Base-by-base conservation (phyloP, 148 eudicot species). In the Rheum nobile region DNA sequence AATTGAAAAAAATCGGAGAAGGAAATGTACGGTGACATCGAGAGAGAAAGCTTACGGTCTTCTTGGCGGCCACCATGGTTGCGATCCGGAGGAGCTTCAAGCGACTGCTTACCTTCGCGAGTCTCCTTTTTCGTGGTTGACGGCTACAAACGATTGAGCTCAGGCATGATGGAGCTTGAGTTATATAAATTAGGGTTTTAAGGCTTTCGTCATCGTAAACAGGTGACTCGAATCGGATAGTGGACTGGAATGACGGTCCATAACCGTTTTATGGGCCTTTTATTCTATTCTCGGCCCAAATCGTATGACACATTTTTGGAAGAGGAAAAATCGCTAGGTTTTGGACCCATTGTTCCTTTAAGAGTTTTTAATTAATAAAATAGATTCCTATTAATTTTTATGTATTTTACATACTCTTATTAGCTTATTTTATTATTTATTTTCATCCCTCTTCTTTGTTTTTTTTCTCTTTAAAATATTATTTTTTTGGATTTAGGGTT, bases 31-130 rank as follows among this genome's bases (percentile, higher is more conserved):
- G 42, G 10, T 28, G 19, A 76, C n/a, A 71, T 38, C 11, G 72
- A 42, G 41, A 52, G 3, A 8, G 37, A 43, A 46, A 72, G 7
- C 76, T 59, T 85, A 85, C 88, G 63, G 88, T 85, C 59, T 85
- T 85, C 83, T 85, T 85, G 41, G 88, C 75, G 76, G 84, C 75
- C 65, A 83, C 88, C 88, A 85, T 85, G 72, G 81, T 57, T 37
- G 71, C 72, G 75, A 71, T 71, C n/a, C 31, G 46, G 73, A 71
- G 19, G 73, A 71, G 48, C 73, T 71, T 39, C 31, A 71, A 43
- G 73, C 73, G 31, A 43, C 73, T 9, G 50, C 48, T 43, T 71
- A 71, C 73, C 73, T 71, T 34, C 39, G 73, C 17, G 19, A 38
- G 47, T 71, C 48, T 41, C 8, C 19, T 39, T 39, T 26, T 39